phyloP scores from a whole-genome alignment of 768 basidiomycete species.

The Boletus rubroflammeus region DNA sequence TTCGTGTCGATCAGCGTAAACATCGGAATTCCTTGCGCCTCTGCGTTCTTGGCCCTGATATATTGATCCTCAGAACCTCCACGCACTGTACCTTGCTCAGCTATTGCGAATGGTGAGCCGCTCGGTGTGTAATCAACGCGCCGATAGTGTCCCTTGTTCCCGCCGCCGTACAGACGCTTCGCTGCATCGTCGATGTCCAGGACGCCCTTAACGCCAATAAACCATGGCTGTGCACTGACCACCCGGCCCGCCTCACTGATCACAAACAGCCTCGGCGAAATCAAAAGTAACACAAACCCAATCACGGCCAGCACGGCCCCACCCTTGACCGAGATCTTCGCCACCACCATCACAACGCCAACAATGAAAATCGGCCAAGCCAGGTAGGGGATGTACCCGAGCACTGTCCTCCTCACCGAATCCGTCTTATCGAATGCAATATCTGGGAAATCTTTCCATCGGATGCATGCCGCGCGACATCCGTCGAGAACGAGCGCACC shows the following conservation, averaged over 20 bases:
- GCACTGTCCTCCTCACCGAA: constrained; percentile 7
- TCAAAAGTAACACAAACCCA: background rate
- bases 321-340: background rate
- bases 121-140: constrained; percentile 14
- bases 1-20: constrained; percentile 18
- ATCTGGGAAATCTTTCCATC: constrained; percentile 12
- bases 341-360: background rate
- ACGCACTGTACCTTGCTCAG: background rate
- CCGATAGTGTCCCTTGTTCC: background rate
- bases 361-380: constrained; percentile 6
- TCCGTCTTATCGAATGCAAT: constrained; percentile 7
- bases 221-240: constrained; percentile 14
- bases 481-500: constrained; percentile 21
- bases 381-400: constrained; percentile 7
- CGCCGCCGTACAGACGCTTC: constrained; percentile 16
- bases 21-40: background rate
- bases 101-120: constrained; percentile 11
- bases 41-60: background rate
- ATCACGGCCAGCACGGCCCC: constrained; percentile 1
- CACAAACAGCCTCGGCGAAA: constrained; percentile 6
- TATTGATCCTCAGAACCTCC: constrained; percentile 6
- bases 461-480: constrained; percentile 15
- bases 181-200: constrained; percentile 7
- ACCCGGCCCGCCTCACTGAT: constrained; percentile 18
- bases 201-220: constrained; percentile 21